Base-by-base conservation (phyloP, 1,284 basidiomycete genomes). In the Cryptococcus floricola region DNA sequence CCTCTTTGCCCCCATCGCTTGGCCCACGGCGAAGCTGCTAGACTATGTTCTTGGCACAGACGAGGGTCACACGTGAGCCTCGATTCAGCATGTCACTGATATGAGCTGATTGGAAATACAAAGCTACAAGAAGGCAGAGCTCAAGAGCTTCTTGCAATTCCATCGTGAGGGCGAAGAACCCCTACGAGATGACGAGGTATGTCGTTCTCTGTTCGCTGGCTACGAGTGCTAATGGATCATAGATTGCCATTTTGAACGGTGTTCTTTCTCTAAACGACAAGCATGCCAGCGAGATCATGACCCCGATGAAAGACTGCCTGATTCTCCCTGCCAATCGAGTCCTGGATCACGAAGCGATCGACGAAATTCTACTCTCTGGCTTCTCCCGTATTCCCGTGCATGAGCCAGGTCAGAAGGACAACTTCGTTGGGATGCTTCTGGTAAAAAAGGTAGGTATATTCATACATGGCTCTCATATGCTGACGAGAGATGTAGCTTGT, bases 321-420 rank as follows among this genome's bases (percentile, higher is more conserved):
- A 74, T 67, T 13, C 65, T 78, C 19, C 56, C 71, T 86, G 76
- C 85, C 19, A 88, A 96, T 71, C 83, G 85, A 9, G 81, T 94
- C 28, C 77, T 98, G 47, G 87, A 96, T 73, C 86, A 91, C 64
- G 80, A 84, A 0, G 84, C 84, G 0, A 85, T 95, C 39, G 86
- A 94, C 70, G 81, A 82, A 45, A 75, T 76, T 46, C 82, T 93
- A 83, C 72, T 84, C 16, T 91, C 87, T 56, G 95, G 95, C 0
- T 97, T 97, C 74, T 96, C 92, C 2, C 86, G 95, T 25, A 91
- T 98, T 64, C 95, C 95, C 0, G 83, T 98, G 1, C 89, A 97
- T 70, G 85, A 88, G 64, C 82, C 88, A 3, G 84, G 83, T 4
- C 83, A 88, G 52, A 83, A 86, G 2, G 78, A 85, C 13, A 84